Base-by-base conservation (phyloP, 2,329 filamentous ascomycete genomes). In the Ustulina deusta region DNA sequence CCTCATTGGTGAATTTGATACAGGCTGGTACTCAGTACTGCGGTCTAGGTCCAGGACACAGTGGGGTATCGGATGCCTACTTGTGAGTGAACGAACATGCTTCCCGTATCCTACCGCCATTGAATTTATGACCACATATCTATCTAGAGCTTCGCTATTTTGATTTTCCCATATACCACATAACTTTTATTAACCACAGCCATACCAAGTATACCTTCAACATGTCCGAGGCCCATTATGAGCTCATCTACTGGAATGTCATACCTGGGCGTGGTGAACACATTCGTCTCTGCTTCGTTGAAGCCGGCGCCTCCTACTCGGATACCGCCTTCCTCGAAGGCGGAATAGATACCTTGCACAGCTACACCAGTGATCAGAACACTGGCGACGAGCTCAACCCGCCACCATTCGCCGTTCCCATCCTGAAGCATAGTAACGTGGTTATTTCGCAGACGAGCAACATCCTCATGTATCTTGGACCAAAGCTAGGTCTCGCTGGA, bases 201-300 rank as follows among this genome's bases (percentile, higher is more conserved):
- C 22, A 22, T 3, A 49, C 22, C 46, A 27, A 27, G 11, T 6
- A 22, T 15, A 49, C 22, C 22, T 49, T 25, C 10, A 22, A 49
- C 10, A 54, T 20, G 49, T 10, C 17, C 9, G 59, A 62, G 22
- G 75, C 78, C 65, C 79, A 82, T 1, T 91, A 90, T 76, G 83
- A 89, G 69, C 84, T 92, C 66, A 82, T 91, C 76, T 93, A 93
- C 84, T 91, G 90, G 85, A 89, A 89, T 25, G 79, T 78, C 20
- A 80, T 93, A 20, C 91, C 92, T 34, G 92, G 92, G 40, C 89
- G 92, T 49, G 91, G 89, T 70, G 92, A 94, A 76, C 87, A 88
- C 76, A 81, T 93, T 75, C 90, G 92, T 17, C 85, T 94, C 20
- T 83, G 84, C 29, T 87, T 94, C 73, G 91, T 93, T 80, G 90